Percentiles rank a stretch among this genome's conserved stretches.
Evolutionary conservation across 2,329 filamentous ascomycete genomes (phyloP).

Genomic region (Colletotrichum caudatum): DNA sequence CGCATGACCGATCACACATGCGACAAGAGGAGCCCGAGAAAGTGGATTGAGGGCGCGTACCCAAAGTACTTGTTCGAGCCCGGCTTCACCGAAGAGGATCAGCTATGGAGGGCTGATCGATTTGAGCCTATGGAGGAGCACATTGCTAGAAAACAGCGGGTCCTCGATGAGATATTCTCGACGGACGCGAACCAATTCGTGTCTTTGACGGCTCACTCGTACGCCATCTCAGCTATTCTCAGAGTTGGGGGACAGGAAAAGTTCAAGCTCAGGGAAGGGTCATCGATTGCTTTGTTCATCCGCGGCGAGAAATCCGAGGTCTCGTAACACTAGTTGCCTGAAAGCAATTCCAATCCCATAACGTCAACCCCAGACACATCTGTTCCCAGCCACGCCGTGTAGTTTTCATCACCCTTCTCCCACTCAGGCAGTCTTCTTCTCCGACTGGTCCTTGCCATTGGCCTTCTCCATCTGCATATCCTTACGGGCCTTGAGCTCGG

Average conservation of each 20-base stretch:
- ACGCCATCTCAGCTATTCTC: constrained; percentile 58
- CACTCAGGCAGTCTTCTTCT: not conserved
- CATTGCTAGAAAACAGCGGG: constrained; percentile 54
- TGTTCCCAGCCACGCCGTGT: not conserved
- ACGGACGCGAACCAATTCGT: constrained; percentile 55
- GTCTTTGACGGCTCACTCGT: constrained; percentile 64
- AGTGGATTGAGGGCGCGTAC: constrained; percentile 62
- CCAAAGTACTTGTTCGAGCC: constrained; percentile 65
- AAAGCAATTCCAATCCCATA: not conserved
- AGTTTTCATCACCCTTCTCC: no score
- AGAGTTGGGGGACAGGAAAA: constrained; percentile 56
- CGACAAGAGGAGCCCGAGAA: constrained; percentile 63
- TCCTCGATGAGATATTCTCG: constrained; percentile 62
- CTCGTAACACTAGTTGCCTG: not conserved
- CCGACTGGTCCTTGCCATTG: not conserved
- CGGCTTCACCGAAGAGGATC: constrained; percentile 67
- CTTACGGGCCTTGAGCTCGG: not conserved
- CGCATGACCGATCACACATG: constrained; percentile 72
- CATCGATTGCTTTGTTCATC: constrained; percentile 68
- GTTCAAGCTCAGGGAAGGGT: constrained; percentile 63
- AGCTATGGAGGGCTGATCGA: constrained; percentile 60
- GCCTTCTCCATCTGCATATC: not conserved
- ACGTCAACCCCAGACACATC: not conserved
- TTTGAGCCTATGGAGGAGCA: constrained; percentile 64
- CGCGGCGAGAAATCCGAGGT: constrained; percentile 49